Percentiles rank a stretch among this genome's conserved stretches.
Evolutionary conservation across 805 yeast genomes (phyloP).

Genomic region (Candida methanosorbosa): DNA sequence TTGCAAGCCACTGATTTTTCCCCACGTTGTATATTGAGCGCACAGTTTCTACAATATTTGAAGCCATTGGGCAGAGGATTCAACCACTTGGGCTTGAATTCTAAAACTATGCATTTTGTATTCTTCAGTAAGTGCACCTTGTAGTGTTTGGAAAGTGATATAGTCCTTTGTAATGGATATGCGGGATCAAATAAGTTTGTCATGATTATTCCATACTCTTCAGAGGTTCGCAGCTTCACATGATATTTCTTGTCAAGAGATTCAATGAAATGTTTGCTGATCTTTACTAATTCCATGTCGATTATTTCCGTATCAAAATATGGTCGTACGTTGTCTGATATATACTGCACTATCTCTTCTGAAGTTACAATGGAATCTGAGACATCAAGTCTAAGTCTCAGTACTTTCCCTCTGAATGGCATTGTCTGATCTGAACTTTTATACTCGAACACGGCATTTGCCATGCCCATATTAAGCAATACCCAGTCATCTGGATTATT

Average conservation of each 20-base stretch:
- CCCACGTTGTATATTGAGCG: constrained; percentile 24
- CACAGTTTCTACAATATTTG: constrained; percentile 38
- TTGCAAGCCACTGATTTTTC: too few relatives aligned
- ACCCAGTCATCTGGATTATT: constrained; percentile 23
- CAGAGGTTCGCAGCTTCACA: constrained; percentile 6
- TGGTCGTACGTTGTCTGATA: constrained; percentile 14
- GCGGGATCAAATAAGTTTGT: constrained; percentile 10
- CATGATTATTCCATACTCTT: constrained; percentile 19
- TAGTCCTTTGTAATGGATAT: not conserved
- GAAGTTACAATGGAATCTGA: constrained; percentile 32
- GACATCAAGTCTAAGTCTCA: constrained; percentile 27
- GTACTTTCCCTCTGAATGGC: constrained; percentile 25
- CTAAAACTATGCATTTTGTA: constrained; percentile 20
- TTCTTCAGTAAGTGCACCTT: constrained; percentile 7
- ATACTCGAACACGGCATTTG: constrained; percentile 38
- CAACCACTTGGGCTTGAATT: constrained; percentile 47
- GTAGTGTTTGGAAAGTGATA: constrained; percentile 18
- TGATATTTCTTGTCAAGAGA: not conserved
- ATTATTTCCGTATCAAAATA: constrained; percentile 8
- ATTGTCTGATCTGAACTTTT: constrained; percentile 25
- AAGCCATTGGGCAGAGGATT: constrained; percentile 23
- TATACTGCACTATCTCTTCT: constrained; percentile 31
- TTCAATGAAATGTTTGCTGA: not conserved
- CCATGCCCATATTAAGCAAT: constrained; percentile 37
- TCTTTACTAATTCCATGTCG: constrained; percentile 7